Base-by-base conservation (phyloP, 345 rosid species). In the Bruguiera parviflora region DNA sequence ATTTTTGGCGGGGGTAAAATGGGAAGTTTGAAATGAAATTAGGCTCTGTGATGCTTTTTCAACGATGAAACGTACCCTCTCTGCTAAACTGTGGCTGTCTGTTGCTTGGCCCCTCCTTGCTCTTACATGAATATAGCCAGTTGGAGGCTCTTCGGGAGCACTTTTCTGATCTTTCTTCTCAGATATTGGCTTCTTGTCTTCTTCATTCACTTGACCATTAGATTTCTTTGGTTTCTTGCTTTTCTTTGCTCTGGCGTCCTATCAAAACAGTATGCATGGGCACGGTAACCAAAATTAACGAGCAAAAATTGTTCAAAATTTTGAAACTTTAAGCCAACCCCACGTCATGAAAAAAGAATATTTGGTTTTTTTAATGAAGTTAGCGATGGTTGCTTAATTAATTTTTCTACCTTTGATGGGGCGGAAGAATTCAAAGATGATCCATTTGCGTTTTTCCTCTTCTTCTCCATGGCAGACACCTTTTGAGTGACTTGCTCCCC, bases 31-130 rank as follows among this genome's bases (percentile, higher is more conserved):
- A 52, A 39, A 49, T 24, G 2, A 5, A 13, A 29, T 53, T 22
- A 15, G n/a, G 20, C 25, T 35, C 16, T 43, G 5, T 22, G 28
- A 24, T 29, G 16, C 29, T 21, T 3, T 18, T 18, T 25, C 33
- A 29, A 5, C 43, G 58, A 37, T 25, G 24, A 57, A 5, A 16
- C 9, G 58, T 83, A 89, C 96, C 89, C 96, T 87, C 67, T 89
- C 96, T 27, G 96, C 96, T 56, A 86, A 79, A 76, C 90, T 86
- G 83, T 86, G 90, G 81, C 90, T 86, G 63, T 86, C 90, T 37
- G 84, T 89, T 65, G 96, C 96, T 77, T 89, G 92, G 67, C 96
- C 96, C 73, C 96, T 84, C 72, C 92, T 86, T 32, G 96, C 96
- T 77, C 92, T 81, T 28, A 89, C 96, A 77, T 89, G 96, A 77